Evolutionary conservation across 805 yeast species (phyloP).

Genomic region (Starmerella ratchasimensis): DNA sequence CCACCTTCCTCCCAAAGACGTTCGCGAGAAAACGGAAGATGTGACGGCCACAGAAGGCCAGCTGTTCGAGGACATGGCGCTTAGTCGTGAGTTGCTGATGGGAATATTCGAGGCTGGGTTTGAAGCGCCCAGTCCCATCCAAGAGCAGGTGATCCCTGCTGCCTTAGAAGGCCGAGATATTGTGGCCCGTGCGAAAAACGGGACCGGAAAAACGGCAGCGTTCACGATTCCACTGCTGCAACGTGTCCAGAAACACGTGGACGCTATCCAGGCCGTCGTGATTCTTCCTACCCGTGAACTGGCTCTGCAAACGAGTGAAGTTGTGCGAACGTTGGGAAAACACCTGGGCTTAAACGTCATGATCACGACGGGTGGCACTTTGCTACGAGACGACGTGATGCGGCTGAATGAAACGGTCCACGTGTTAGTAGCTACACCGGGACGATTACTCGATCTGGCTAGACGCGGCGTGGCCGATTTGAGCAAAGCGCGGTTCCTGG

Average conservation of each 20-base stretch:
- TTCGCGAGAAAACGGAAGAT: conserved; percentile 95
- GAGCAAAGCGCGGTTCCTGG: conserved; percentile 70
- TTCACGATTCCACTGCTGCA: conserved; percentile 89
- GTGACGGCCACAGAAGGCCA: conserved; percentile 83
- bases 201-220: conserved; percentile 98
- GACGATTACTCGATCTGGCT: conserved; percentile 90
- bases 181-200: conserved; percentile 94
- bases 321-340: conserved; percentile 87
- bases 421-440: conserved; percentile 93
- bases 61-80: conserved; percentile 78
- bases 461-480: conserved; percentile 77
- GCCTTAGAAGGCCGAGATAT: conserved; percentile 92
- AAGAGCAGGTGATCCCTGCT: conserved; percentile 92
- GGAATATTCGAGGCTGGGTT: conserved; percentile 98
- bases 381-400: conserved; percentile 81
- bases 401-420: conserved; percentile 90
- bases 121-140: conserved; percentile 95
- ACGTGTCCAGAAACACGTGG: conserved; percentile 67
- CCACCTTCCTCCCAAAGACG: conserved; percentile 66
- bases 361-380: conserved; percentile 98
- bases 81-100: conserved; percentile 89
- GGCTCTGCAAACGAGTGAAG: conserved; percentile 95
- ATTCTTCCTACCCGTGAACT: conserved; percentile 96
- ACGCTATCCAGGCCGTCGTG: conserved; percentile 81
- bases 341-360: conserved; percentile 84